These are phyloP conservation scores for Sonneratia caseolaris DNA, from an alignment of 345 rosid genomes.

Conservation along the genomic window DNA sequence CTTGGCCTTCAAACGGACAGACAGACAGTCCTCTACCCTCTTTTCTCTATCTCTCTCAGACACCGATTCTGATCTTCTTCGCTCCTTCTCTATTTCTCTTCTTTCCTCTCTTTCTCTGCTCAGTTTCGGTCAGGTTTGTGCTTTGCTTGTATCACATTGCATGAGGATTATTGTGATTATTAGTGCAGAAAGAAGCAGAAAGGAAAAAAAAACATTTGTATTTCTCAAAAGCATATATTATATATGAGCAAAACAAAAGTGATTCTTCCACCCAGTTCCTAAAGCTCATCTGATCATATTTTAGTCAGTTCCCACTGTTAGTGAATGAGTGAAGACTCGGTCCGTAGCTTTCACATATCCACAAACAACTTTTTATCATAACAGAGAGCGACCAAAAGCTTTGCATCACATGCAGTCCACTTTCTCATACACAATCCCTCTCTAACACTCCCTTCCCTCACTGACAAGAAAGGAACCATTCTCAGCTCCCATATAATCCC, in stretches of 20 bases:
- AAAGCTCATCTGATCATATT: slow-evolving; percentile 5
- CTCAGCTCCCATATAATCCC: slow-evolving; percentile 12
- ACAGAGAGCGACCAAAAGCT: slow-evolving; percentile 12
- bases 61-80: slow-evolving; percentile 10
- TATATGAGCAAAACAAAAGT: slow-evolving; percentile 19
- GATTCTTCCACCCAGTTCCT: slow-evolving; percentile 28
- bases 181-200: too few species aligned
- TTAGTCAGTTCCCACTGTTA: not conserved
- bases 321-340: slow-evolving; percentile 1
- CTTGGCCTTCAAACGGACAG: slow-evolving; percentile 40
- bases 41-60: slow-evolving; percentile 17
- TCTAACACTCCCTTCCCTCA: slow-evolving; percentile 27
- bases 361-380: slow-evolving; percentile 18
- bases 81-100: slow-evolving; percentile 7
- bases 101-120: not conserved
- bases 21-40: slow-evolving; percentile 30
- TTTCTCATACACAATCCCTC: slow-evolving; percentile 21
- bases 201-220: not conserved
- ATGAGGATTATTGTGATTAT: not conserved
- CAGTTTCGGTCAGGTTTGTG: too few species aligned
- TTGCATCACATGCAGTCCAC: slow-evolving; percentile 59
- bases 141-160: not conserved
- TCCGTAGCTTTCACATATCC: slow-evolving; percentile 22
- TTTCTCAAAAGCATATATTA: not conserved
- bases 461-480: slow-evolving; percentile 56